Evolutionary conservation across 2,329 filamentous ascomycete genomes (phyloP), one percentile per base, ranked within the genome.

Genomic region (Tolypocladium ophioglossoides): DNA sequence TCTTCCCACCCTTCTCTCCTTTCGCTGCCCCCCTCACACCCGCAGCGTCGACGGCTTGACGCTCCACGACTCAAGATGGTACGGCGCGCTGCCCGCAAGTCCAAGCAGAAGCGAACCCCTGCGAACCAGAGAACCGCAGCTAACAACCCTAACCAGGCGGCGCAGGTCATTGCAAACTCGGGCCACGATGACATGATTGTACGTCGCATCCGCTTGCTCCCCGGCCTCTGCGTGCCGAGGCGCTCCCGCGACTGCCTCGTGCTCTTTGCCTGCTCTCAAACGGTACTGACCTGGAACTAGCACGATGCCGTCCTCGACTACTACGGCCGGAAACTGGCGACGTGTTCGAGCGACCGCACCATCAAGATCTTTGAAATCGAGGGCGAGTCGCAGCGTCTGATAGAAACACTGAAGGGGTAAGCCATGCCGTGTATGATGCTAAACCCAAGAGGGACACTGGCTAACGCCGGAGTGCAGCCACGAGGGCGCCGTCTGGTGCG

Each of bases 291-390:
- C 56, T 55, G 51, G 53, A 37, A 52, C 53, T 62, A 90, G 92
- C 94, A 99, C 73, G 94, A 99, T 82, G 94, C 94, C 61, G 92
- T 95, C 61, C 86, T 99, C 68, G 94, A 99, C 72, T 99, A 97
- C 78, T 99, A 97, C 73, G 94, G 94, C 67, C 86, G 94, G 62
- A 87, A 92, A 68, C 84, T 99, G 64, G 94, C 94, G 59, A 99
- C 94, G 61, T 97, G 94, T 74, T 96, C 91, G 38, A 96, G 92
- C 61, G 94, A 99, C 75, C 91, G 94, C 70, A 97, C 92, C 50
- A 95, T 99, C 78, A 97, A 97, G 78, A 97, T 99, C 68, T 99
- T 96, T 69, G 94, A 99, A 74, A 87, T 99, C 54, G 92, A 97
- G 66, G 90, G 91, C 66, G 91, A 97, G 64, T 82, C 86, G 62